Evolutionary conservation across 1,139 yeast species (phyloP).

Genomic region (Hemisphaericaspora lyxosophila): DNA sequence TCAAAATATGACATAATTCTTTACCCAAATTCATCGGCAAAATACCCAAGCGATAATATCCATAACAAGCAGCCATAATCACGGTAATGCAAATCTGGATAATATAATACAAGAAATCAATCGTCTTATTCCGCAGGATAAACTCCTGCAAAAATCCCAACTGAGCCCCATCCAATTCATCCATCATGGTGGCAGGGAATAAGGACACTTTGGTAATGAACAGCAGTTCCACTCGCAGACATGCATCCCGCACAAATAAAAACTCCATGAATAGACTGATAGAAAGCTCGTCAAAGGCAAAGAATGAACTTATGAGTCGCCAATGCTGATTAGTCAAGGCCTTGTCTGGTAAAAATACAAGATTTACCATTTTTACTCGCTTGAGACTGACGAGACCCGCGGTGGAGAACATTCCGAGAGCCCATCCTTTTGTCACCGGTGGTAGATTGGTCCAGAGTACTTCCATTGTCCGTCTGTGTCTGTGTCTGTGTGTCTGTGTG

Average conservation of each 20-base stretch:
- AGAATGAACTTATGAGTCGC: constrained; percentile 38
- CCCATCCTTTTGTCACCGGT: constrained; percentile 36
- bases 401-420: constrained; percentile 19
- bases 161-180: constrained; percentile 20
- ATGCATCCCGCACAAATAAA: constrained; percentile 19
- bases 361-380: constrained; percentile 15
- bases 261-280: constrained; percentile 21
- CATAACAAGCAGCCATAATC: constrained; percentile 17
- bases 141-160: constrained; percentile 13
- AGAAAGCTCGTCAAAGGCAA: constrained; percentile 30
- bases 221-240: constrained; percentile 21
- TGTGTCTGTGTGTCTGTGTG: too few species aligned
- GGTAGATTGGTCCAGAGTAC: constrained; percentile 21
- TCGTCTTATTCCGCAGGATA: constrained; percentile 20
- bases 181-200: constrained; percentile 20
- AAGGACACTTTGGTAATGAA: constrained; percentile 15
- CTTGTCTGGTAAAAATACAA: constrained; percentile 25
- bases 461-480: constrained; percentile 9
- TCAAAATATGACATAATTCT: constrained; percentile 25
- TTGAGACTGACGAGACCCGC: constrained; percentile 20
- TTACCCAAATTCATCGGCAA: constrained; percentile 22
- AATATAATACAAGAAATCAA: constrained; percentile 34
- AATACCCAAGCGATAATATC: constrained; percentile 17
- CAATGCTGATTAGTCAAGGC: constrained; percentile 34
- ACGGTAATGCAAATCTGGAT: constrained; percentile 27